A percentile compares a stretch with the other conserved stretches of the same genome.
Conservation (phyloP, 106 monocot genomes). For the Acorus calamus region DNA sequence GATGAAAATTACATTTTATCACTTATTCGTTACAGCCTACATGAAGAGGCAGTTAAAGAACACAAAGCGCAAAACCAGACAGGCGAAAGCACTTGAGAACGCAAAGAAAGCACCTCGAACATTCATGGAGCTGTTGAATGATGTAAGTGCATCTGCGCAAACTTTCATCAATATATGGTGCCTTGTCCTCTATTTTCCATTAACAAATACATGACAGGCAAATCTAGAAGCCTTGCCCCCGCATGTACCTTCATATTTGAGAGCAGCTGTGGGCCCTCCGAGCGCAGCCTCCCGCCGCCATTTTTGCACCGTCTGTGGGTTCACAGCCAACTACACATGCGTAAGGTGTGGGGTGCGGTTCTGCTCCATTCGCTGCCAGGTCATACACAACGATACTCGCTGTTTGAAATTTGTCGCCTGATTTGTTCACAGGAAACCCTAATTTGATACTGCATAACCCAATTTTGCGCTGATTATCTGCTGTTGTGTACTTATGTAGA, state of each 20-base stretch:
- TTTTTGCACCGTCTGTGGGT: slow-evolving; percentile 68
- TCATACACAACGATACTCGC: slow-evolving; percentile 65
- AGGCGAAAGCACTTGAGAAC: slow-evolving; percentile 60
- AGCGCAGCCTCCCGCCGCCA: slow-evolving; percentile 37
- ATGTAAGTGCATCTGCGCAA: slow-evolving; percentile 14
- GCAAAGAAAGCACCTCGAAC: slow-evolving; percentile 57
- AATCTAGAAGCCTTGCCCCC: slow-evolving; percentile 54
- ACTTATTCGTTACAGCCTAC: slow-evolving; percentile 20
- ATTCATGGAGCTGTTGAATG: slow-evolving; percentile 60
- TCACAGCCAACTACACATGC: slow-evolving; percentile 54
- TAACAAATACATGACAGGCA: slow-evolving; percentile 20
- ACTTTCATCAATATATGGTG: not conserved
- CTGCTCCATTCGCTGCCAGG: slow-evolving; percentile 64
- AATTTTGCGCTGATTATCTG: no score
- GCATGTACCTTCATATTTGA: slow-evolving; percentile 60
- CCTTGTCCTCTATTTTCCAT: not conserved
- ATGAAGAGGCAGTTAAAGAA: slow-evolving; percentile 43
- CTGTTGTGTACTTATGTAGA: no score
- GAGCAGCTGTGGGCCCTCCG: slow-evolving; percentile 64
- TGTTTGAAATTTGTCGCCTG: slow-evolving; percentile 64
- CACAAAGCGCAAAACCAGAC: slow-evolving; percentile 64
- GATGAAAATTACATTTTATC: no score
- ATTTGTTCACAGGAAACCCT: not conserved
- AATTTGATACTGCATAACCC: no score
- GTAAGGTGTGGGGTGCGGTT: slow-evolving; percentile 57